Percentiles rank a stretch among this genome's conserved stretches.
These are phyloP conservation scores for Cercospora sojina DNA, from an alignment of 2,329 filamentous ascomycete species.

Conservation along the genomic window DNA sequence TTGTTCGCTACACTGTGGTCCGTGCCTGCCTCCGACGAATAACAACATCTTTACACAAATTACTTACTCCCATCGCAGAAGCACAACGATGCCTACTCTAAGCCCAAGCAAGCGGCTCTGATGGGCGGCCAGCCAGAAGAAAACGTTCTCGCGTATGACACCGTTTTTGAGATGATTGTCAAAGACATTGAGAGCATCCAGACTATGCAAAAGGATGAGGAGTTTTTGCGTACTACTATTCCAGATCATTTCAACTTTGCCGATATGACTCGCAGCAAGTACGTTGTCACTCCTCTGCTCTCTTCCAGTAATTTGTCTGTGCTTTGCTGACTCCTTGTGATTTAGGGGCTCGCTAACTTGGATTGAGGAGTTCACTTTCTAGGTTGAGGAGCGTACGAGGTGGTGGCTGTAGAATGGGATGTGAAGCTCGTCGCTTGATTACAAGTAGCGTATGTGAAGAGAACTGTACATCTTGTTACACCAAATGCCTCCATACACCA, in stretches of 20 bases:
- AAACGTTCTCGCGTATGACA: not conserved
- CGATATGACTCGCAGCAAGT: constrained; percentile 13
- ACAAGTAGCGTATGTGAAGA: not conserved
- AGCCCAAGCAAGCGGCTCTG: constrained; percentile 6
- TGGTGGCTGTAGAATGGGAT: not conserved
- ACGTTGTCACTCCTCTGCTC: not conserved
- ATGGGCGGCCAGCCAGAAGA: constrained; percentile 9
- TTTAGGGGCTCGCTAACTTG: constrained; percentile 3
- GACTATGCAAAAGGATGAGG: constrained; percentile 17
- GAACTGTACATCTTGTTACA: not conserved
- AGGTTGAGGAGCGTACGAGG: not conserved
- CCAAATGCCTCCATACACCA: not conserved
- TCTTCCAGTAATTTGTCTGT: not conserved
- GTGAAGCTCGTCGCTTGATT: not conserved
- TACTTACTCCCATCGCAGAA: not conserved
- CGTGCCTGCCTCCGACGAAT: not conserved
- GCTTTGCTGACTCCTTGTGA: not conserved
- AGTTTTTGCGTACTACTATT: constrained; percentile 13
- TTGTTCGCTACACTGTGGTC: constrained; percentile 16
- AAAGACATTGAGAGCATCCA: constrained; percentile 12
- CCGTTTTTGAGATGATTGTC: constrained; percentile 12
- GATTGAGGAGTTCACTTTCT: constrained; percentile 4
- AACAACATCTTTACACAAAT: not conserved
- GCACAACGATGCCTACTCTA: constrained; percentile 14
- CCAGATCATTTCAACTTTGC: constrained; percentile 15